phyloP scores from a whole-genome alignment of 208 protist genomes.

The Acanthamoeba royreba region DNA sequence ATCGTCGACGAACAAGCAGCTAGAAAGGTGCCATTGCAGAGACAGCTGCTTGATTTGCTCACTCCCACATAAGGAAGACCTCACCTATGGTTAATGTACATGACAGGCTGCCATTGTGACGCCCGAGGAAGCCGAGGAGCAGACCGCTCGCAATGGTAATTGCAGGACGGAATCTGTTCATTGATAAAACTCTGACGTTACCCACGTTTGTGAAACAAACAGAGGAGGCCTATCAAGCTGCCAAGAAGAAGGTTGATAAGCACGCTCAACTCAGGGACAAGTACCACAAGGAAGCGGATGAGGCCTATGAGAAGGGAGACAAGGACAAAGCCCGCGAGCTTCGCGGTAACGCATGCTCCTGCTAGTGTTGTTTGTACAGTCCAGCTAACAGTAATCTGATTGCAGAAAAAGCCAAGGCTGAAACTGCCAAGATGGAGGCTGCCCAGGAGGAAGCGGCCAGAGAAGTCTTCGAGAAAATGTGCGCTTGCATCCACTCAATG shows the following conservation, averaged over 20 bases:
- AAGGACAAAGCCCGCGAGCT: slow-evolving; percentile 23
- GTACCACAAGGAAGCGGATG: slow-evolving; percentile 29
- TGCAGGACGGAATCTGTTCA: background rate
- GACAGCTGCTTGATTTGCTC: background rate
- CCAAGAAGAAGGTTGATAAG: slow-evolving; percentile 27
- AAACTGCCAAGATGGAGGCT: background rate
- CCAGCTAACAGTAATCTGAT: background rate
- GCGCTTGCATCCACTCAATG: background rate
- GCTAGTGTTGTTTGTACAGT: background rate
- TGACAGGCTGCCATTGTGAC: background rate
- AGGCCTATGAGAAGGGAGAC: background rate
- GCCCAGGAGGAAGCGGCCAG: background rate
- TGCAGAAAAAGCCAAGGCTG: slow-evolving; percentile 16
- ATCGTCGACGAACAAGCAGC: background rate
- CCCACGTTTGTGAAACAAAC: background rate
- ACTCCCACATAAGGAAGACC: background rate
- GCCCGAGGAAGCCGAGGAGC: background rate
- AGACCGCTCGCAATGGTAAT: background rate
- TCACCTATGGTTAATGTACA: background rate
- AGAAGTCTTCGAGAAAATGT: slow-evolving; percentile 10
- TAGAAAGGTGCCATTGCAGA: background rate
- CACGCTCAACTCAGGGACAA: slow-evolving; percentile 10
- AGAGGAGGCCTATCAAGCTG: background rate
- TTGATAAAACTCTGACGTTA: background rate
- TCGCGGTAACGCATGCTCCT: background rate